Conservation (phyloP, 176 grass and related monocot genomes). For the Dactylis glomerata region DNA sequence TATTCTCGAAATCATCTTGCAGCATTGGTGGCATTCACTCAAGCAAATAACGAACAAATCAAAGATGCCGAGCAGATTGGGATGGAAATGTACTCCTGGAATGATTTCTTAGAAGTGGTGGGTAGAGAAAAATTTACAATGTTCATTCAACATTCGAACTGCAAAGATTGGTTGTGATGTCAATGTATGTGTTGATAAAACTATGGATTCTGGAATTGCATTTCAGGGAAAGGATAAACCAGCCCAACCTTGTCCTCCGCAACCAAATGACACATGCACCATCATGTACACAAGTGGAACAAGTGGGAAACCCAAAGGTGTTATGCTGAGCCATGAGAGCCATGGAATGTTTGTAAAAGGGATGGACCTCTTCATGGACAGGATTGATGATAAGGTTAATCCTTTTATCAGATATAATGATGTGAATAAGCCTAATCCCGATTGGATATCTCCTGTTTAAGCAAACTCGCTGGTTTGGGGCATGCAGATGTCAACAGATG, state of each 20-base stretch:
- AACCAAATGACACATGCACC: slow-evolving; percentile 72
- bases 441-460: background rate
- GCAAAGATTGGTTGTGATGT: background rate
- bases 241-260: slow-evolving; percentile 48
- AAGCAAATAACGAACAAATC: slow-evolving; percentile 45
- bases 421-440: background rate
- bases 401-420: background rate
- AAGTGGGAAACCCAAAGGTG: slow-evolving; percentile 85
- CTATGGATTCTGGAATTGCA: slow-evolving; percentile 1
- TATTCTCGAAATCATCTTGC: slow-evolving; percentile 17
- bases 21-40: slow-evolving; percentile 75
- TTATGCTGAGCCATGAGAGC: slow-evolving; percentile 79
- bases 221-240: slow-evolving; percentile 74
- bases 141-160: slow-evolving; percentile 5
- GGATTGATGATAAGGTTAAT: slow-evolving; percentile 80
- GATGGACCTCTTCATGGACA: slow-evolving; percentile 68
- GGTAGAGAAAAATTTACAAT: slow-evolving; percentile 18
- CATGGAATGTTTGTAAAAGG: slow-evolving; percentile 64
- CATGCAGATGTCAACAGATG: slow-evolving; percentile 86
- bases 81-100: slow-evolving; percentile 72
- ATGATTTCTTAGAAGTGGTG: slow-evolving; percentile 73
- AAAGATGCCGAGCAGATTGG: slow-evolving; percentile 38
- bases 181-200: slow-evolving; percentile 28
- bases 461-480: slow-evolving; percentile 2
- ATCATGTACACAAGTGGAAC: slow-evolving; percentile 99